phyloP scores from a whole-genome alignment of 2,329 filamentous ascomycete species.

The Hypoxylon sp. region DNA sequence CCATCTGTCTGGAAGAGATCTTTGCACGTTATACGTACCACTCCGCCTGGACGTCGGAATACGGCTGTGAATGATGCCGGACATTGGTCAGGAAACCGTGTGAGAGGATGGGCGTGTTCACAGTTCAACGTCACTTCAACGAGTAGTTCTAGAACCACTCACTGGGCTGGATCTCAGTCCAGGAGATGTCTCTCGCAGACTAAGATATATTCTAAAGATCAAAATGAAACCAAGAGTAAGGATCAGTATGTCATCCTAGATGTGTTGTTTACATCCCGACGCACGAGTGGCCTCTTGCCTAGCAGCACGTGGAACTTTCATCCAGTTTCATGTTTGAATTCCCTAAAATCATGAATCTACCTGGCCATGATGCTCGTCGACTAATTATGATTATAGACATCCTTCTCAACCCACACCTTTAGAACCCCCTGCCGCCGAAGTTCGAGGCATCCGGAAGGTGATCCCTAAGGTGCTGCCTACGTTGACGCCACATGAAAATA shows the following conservation, averaged over 20 bases:
- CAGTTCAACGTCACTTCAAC: not conserved
- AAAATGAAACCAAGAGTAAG: slow-evolving; percentile 32
- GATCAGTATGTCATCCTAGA: slow-evolving; percentile 36
- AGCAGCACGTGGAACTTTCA: not conserved
- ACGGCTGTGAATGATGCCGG: not conserved
- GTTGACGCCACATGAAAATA: slow-evolving; percentile 81
- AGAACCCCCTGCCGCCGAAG: slow-evolving; percentile 1
- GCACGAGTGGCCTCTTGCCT: not conserved
- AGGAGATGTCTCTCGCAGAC: slow-evolving; percentile 34
- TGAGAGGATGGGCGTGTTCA: slow-evolving; percentile 1
- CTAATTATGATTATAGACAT: slow-evolving; percentile 21
- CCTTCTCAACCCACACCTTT: slow-evolving; percentile 5
- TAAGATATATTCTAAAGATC: slow-evolving; percentile 1
- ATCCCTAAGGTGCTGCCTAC: slow-evolving; percentile 54
- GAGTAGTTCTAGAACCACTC: not conserved
- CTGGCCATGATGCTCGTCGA: not conserved
- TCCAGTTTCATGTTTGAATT: not conserved
- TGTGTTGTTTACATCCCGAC: not conserved
- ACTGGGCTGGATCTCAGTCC: not conserved
- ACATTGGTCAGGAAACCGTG: not conserved
- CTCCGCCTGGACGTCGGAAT: not conserved
- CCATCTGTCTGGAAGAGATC: slow-evolving; percentile 12
- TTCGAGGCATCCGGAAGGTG: slow-evolving; percentile 49
- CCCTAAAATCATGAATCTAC: not conserved
- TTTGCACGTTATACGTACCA: slow-evolving; percentile 5